These are phyloP conservation scores for Marasmius fiardii DNA, from an alignment of 1,284 basidiomycete genomes.

Conservation along the genomic window DNA sequence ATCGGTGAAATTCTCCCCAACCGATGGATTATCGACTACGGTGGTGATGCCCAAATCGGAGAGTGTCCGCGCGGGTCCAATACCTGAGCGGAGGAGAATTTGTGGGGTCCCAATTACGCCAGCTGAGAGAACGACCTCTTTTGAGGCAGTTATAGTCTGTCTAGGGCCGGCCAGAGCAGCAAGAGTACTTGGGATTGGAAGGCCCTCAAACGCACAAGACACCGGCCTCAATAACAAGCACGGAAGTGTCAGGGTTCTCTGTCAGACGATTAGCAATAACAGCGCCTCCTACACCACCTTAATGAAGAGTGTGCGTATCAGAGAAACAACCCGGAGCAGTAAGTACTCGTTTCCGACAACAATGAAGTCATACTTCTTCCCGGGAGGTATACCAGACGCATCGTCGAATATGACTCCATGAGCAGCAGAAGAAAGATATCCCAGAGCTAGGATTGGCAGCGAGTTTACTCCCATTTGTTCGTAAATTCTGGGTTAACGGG, in stretches of 20 bases:
- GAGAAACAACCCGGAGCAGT: background rate
- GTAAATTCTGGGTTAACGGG: too few relatives aligned
- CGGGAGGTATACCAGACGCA: too few relatives aligned
- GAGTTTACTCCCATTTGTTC: too few relatives aligned
- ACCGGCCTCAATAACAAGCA: conserved; percentile 1
- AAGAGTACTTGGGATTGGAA: too few relatives aligned
- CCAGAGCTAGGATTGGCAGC: too few relatives aligned
- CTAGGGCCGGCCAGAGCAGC: conserved; percentile 14
- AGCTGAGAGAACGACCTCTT: conserved; percentile 24
- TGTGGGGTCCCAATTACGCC: conserved; percentile 23
- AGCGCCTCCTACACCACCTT: background rate
- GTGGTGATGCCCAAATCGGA: background rate
- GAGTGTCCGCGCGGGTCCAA: conserved; percentile 24
- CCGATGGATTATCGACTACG: conserved; percentile 5
- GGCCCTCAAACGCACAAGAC: background rate
- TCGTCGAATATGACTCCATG: too few relatives aligned
- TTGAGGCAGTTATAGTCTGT: conserved; percentile 5
- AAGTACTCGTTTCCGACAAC: background rate
- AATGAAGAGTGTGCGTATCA: too few relatives aligned
- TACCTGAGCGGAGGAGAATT: conserved; percentile 29
- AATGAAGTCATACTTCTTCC: background rate
- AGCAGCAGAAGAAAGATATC: too few relatives aligned
- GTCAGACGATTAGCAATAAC: background rate
- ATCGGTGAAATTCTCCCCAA: conserved; percentile 6
- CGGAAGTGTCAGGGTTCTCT: background rate